These are phyloP conservation scores for Boletus tomentosulus DNA, from an alignment of 768 basidiomycete species.

Conservation along the genomic window DNA sequence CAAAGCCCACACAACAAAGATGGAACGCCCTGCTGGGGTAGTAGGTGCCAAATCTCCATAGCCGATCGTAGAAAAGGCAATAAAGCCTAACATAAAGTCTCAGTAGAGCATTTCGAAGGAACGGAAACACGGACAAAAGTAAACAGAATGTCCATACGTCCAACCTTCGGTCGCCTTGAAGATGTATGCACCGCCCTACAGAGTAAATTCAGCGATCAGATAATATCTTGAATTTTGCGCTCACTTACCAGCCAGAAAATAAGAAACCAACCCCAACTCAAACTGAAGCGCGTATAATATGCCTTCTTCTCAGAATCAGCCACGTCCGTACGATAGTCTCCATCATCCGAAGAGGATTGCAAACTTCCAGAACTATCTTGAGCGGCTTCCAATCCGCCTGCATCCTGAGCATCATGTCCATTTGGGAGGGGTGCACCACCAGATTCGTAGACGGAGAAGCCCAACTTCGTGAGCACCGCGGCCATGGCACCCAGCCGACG, in stretches of 20 bases:
- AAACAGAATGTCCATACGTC: constrained; percentile 58
- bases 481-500: constrained; percentile 58
- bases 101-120: not conserved
- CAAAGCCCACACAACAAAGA: constrained; percentile 78
- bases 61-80: constrained; percentile 72
- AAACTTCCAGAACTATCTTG: constrained; percentile 9
- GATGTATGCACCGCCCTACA: constrained; percentile 61
- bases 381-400: not conserved
- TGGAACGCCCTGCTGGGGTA: constrained; percentile 65
- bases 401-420: not conserved
- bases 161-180: constrained; percentile 70
- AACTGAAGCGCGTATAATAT: constrained; percentile 49
- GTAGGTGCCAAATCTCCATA: constrained; percentile 61
- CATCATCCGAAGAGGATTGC: constrained; percentile 3
- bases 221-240: not conserved
- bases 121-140: constrained; percentile 56
- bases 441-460: constrained; percentile 38
- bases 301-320: constrained; percentile 48
- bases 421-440: constrained; percentile 4
- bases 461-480: constrained; percentile 48
- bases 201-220: not conserved
- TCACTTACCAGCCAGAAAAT: constrained; percentile 70
- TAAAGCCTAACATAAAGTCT: constrained; percentile 46
- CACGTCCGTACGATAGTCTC: constrained; percentile 19
- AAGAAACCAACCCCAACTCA: constrained; percentile 61